phyloP scores from a whole-genome alignment of 2,329 filamentous ascomycete species.

The Boeremia exigua region DNA sequence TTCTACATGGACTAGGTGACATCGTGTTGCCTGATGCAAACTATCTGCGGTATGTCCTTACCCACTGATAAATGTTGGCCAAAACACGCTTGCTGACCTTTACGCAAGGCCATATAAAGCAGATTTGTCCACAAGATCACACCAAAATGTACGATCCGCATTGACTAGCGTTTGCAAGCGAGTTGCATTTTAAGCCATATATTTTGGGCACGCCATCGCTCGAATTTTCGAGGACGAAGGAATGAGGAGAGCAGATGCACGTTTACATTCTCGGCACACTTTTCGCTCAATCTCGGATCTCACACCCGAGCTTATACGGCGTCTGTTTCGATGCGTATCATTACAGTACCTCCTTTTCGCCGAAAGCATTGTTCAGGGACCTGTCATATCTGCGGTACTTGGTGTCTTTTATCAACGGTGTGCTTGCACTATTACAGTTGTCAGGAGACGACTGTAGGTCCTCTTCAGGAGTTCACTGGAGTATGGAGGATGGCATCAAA shows the following conservation, averaged over 20 bases:
- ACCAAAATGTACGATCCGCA: slow-evolving; percentile 26
- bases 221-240: slow-evolving; percentile 4
- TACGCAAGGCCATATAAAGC: slow-evolving; percentile 6
- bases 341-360: not conserved
- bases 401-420: not conserved
- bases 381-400: not conserved
- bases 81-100: not conserved
- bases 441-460: not conserved
- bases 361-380: not conserved
- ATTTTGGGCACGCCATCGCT: slow-evolving; percentile 4
- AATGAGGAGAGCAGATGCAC: not conserved
- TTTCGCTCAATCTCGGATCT: not conserved
- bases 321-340: not conserved
- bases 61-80: no score
- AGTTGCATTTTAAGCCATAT: slow-evolving; percentile 10
- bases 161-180: slow-evolving; percentile 14
- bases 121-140: slow-evolving; percentile 8
- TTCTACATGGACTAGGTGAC: slow-evolving; percentile 89
- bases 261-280: slow-evolving; percentile 1
- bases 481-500: slow-evolving; percentile 3
- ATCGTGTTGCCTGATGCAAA: not conserved
- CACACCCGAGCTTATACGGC: not conserved
- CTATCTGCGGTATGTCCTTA: slow-evolving; percentile 4
- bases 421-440: not conserved
- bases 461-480: not conserved